Base-by-base conservation (phyloP, 1,284 basidiomycete genomes). In the Cutaneotrichosporon cutaneum region DNA sequence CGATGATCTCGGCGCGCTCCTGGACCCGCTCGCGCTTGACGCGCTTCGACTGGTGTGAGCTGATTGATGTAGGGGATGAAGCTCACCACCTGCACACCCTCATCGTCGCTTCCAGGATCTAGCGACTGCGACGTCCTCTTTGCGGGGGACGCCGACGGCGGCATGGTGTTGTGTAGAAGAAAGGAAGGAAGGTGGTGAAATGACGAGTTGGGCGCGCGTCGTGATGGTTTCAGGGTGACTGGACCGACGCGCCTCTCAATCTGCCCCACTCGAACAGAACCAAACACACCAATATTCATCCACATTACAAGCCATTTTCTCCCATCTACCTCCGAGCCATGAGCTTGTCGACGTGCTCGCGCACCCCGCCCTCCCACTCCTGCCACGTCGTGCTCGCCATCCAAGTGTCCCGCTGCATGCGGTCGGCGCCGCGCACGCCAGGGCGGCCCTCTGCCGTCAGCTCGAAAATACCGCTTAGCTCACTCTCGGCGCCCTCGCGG, bases 351-450 rank as follows among this genome's bases (percentile, higher is more conserved):
- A 77, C 57, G 50, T 76, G 70, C 4, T 68, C 70, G 32, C 71
- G 59, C 16, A 71, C 72, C 0, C 67, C 63, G 18, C 18, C 39
- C 56, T 71, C 69, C 75, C 75, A 77, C n/a, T 77, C 75, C 39
- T 73, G 69, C 71, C 71, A 76, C 9, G 66, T 72, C 3, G 75
- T 66, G 26, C 70, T 70, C 11, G 69, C 66, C 42, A 69, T 68
- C 70, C 70, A 77, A 26, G 70, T 72, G 54, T 77, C 70, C 36
- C 75, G 64, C 36, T 67, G 65, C 52, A 55, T 51, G 30, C 65
- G 53, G 27, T 73, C 65, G 8, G 63, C 62, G 16, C 68, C 64
- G 33, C 68, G 47, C 13, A 64, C 68, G 10, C 61, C 70, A 10
- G 42, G 68, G 36, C 74, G 54, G 3, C 71, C 75, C 3, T 62